Evolutionary conservation across 2,329 filamentous ascomycete genomes (phyloP).

Genomic region (Fusarium odoratissimum): DNA sequence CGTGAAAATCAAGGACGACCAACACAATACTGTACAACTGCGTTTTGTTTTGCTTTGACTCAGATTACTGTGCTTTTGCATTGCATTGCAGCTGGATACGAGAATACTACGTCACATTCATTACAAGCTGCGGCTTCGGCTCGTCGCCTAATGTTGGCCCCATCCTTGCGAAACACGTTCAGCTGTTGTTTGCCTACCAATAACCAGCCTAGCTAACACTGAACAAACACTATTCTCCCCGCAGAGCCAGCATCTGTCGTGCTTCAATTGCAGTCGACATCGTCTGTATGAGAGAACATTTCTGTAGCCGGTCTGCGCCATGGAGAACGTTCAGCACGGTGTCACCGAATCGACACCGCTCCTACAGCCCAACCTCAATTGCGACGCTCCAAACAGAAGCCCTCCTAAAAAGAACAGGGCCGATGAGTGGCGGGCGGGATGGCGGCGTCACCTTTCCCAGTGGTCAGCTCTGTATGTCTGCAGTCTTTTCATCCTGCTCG

Average conservation of each 20-base stretch:
- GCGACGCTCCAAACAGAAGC: background rate
- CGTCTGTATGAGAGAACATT: too few species aligned
- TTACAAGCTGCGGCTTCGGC: background rate
- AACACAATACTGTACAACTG: background rate
- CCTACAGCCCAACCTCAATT: background rate
- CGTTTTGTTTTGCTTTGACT: background rate
- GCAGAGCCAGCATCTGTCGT: too few species aligned
- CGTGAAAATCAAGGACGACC: background rate
- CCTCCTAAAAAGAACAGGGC: too few species aligned
- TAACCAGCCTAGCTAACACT: too few species aligned
- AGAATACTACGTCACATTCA: background rate
- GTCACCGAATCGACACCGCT: background rate
- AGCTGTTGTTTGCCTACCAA: background rate
- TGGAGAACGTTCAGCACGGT: background rate
- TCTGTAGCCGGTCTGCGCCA: fast-evolving
- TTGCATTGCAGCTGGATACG: background rate
- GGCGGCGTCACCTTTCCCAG: background rate
- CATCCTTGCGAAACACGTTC: background rate
- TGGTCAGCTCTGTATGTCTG: background rate
- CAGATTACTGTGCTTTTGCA: background rate
- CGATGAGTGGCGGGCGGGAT: background rate
- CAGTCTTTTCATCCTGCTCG: background rate
- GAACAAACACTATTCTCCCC: too few species aligned
- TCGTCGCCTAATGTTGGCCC: background rate
- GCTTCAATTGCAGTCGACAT: too few species aligned